Percentiles rank a stretch among this genome's conserved stretches.
These are phyloP conservation scores for Hericium rajendrae DNA, from an alignment of 768 basidiomycete genomes.

Conservation along the genomic window DNA sequence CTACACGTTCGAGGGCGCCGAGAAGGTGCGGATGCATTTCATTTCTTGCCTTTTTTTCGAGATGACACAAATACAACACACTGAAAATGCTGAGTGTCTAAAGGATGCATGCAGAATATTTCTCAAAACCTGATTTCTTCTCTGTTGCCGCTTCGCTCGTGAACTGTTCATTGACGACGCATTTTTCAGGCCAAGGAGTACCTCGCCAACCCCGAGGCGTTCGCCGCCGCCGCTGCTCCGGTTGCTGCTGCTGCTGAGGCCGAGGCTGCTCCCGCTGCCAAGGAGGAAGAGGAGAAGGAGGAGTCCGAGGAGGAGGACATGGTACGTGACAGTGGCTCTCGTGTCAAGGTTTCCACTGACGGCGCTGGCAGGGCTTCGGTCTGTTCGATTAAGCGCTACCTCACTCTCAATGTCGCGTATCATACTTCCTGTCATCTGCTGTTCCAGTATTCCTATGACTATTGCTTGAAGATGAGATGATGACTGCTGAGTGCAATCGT, in stretches of 20 bases:
- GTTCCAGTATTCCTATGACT: neutral
- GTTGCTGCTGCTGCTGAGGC: conserved; percentile 44
- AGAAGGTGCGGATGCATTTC: conserved; percentile 55
- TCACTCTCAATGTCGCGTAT: neutral
- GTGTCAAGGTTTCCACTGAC: neutral
- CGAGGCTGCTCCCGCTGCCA: conserved; percentile 46
- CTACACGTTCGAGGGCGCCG: conserved; percentile 87
- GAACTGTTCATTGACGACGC: conserved; percentile 21
- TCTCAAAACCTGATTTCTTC: conserved; percentile 12
- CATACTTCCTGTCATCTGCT: neutral
- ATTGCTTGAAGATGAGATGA: neutral
- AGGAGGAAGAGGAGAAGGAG: conserved; percentile 72
- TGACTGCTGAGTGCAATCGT: too few relatives aligned
- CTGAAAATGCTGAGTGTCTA: conserved; percentile 78
- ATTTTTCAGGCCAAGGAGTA: conserved; percentile 77
- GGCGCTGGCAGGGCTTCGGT: conserved; percentile 70
- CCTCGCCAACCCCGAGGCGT: conserved; percentile 98
- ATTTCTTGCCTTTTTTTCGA: conserved; percentile 20
- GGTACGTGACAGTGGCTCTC: conserved; percentile 41
- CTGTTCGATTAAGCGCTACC: conserved; percentile 64
- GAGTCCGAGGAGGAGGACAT: conserved; percentile 87
- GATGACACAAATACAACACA: conserved; percentile 33
- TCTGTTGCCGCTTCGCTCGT: conserved; percentile 18
- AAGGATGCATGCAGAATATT: conserved; percentile 33
- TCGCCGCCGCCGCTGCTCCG: conserved; percentile 69